Base-by-base conservation (phyloP, 257 asterid species). In the Catharanthus roseus region DNA sequence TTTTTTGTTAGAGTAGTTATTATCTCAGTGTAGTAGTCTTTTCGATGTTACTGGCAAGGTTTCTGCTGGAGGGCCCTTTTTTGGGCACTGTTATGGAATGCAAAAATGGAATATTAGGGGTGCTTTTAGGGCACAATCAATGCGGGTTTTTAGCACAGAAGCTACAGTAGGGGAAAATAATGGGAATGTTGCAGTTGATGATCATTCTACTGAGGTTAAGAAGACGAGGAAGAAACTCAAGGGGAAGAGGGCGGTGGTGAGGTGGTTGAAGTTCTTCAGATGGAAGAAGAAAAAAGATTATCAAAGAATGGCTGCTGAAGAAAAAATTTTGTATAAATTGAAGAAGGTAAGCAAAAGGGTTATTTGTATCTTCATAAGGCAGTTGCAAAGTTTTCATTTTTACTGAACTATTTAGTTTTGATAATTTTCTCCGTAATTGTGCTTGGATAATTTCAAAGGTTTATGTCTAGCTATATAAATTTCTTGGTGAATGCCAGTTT, bases 241-340 rank as follows among this genome's bases (percentile, higher is more conserved):
- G 80, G 99, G 99, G 28, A 89, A 89, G 80, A 83, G 97, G 82
- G 95, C 88, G 29, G 96, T 95, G 28, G 96, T 86, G 75, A 84
- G 77, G 79, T 95, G 97, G 99, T 76, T 95, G 77, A 95, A 95
- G 89, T 83, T 82, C 69, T 87, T 95, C 80, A 81, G 97, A 80
- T 88, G 75, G 72, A 89, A 89, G 88, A 95, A 95, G 90, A 95
- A 91, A 86, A 91, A 81, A 73, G 87, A 86, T 23, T 78, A 24
- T 60, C 82, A 86, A 47, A 86, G 96, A 68, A 89, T 93, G 97
- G 88, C 93, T 0, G 70, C 89, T 0, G 97, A 93, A 72, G 96
- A 93, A 79, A 93, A 82, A 79, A 79, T 89, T 54, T 86, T 93
- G 8, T 85, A 53, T 74, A 91, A 93, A 68, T 67, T 93, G 81